These are phyloP conservation scores for Carex cristatella DNA, from an alignment of 176 grass and related monocot species.

Conservation along the genomic window DNA sequence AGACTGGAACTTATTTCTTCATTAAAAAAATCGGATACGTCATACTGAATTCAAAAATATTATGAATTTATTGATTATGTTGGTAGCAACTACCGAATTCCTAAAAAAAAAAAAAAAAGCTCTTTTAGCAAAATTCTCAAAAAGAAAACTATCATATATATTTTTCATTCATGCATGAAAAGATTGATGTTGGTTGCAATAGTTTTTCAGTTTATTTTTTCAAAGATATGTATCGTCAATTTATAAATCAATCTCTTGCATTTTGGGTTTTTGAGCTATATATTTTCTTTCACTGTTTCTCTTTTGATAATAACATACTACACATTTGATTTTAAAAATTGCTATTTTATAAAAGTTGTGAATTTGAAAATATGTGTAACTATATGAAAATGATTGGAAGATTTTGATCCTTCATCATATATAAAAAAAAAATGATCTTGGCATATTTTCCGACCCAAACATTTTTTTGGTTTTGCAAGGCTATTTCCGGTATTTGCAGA, in stretches of 20 bases:
- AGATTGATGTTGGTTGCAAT: too few species aligned
- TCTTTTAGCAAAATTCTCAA: too few species aligned
- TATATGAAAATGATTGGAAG: background rate
- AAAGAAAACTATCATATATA: too few species aligned
- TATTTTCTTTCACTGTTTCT: background rate
- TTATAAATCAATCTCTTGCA: background rate
- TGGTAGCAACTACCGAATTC: too few species aligned
- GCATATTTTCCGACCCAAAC: background rate
- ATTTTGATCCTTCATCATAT: background rate
- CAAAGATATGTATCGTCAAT: background rate
- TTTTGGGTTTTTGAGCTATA: background rate
- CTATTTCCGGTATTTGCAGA: background rate
- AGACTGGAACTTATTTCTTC: too few species aligned
- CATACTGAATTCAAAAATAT: too few species aligned
- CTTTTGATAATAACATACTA: background rate
- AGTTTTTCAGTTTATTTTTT: too few species aligned
- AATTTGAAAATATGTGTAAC: background rate
- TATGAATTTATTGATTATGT: too few species aligned
- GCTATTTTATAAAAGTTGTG: background rate
- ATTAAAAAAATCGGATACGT: too few species aligned
- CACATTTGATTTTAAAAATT: background rate
- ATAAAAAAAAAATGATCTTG: background rate
- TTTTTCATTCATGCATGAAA: too few species aligned
- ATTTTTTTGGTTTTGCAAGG: background rate
- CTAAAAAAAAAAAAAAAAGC: too few species aligned